Conservation (phyloP, 805 yeast genomes). For the Ogataea philodendri region DNA sequence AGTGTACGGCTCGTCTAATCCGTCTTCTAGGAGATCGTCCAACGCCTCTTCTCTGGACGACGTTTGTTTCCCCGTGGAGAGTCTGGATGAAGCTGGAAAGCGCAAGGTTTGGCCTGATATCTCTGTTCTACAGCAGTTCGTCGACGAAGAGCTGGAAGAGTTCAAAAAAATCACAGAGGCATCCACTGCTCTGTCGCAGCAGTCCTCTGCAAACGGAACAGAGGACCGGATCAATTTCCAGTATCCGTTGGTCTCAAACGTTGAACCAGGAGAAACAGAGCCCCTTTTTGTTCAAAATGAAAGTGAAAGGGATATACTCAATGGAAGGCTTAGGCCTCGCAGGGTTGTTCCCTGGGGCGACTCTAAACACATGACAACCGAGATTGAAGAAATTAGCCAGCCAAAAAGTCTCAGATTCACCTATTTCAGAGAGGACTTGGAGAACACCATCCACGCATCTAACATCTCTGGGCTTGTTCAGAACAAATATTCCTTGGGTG, state of each 20-base stretch:
- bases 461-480: constrained; percentile 77
- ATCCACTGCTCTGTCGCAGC: constrained; percentile 28
- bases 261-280: constrained; percentile 30
- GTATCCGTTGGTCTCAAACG: constrained; percentile 34
- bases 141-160: constrained; percentile 58
- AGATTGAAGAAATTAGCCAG: constrained; percentile 21
- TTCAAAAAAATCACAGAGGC: constrained; percentile 26
- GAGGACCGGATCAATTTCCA: constrained; percentile 38
- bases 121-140: constrained; percentile 69
- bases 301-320: constrained; percentile 54
- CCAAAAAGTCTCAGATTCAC: constrained; percentile 70
- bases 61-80: constrained; percentile 85
- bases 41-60: constrained; percentile 80
- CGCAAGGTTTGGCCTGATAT: constrained; percentile 80
- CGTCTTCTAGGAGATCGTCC: constrained; percentile 58
- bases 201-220: constrained; percentile 16
- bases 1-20: constrained; percentile 49
- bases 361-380: constrained; percentile 26
- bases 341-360: constrained; percentile 71
- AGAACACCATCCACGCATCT: constrained; percentile 87
- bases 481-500: constrained; percentile 52
- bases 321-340: constrained; percentile 73
- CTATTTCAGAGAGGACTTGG: constrained; percentile 85
- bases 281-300: constrained; percentile 36
- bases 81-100: constrained; percentile 34